These are phyloP conservation scores for Lodderomyces elongisporus DNA, from an alignment of 1,139 yeast species.

Conservation along the genomic window DNA sequence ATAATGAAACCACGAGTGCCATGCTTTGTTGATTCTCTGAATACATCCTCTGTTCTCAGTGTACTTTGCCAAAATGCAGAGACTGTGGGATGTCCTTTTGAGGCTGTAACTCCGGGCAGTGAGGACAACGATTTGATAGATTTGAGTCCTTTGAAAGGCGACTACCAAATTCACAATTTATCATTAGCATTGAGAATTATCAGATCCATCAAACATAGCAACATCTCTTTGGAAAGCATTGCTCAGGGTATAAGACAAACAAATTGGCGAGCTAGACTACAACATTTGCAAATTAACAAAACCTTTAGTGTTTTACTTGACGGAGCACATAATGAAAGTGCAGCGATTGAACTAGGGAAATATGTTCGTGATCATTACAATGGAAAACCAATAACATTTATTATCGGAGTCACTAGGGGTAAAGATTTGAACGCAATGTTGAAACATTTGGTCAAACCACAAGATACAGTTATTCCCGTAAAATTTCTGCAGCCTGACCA, in stretches of 20 bases:
- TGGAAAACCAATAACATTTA: conserved; percentile 46
- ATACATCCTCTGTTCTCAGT: conserved; percentile 42
- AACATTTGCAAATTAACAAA: conserved; percentile 28
- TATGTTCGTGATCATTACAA: conserved; percentile 16
- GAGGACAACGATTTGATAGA: conserved; percentile 14
- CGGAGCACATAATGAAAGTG: conserved; percentile 90
- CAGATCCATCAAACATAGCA: not conserved
- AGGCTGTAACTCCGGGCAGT: conserved; percentile 15
- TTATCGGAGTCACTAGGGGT: conserved; percentile 73
- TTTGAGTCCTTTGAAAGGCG: conserved; percentile 60
- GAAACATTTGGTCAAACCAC: conserved; percentile 39
- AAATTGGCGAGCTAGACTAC: conserved; percentile 64
- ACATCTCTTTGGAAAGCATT: conserved; percentile 23
- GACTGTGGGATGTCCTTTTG: conserved; percentile 15
- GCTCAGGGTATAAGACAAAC: conserved; percentile 47
- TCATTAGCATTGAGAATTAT: conserved; percentile 63
- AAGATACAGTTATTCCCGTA: conserved; percentile 59
- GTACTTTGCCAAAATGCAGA: conserved; percentile 29
- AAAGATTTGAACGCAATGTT: conserved; percentile 55
- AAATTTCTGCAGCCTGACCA: conserved; percentile 67
- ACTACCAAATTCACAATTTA: conserved; percentile 66
- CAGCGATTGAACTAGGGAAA: conserved; percentile 61
- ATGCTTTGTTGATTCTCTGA: conserved; percentile 70
- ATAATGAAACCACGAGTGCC: conserved; percentile 61
- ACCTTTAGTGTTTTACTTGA: conserved; percentile 50